These are phyloP conservation scores for Fusarium praegraminearum DNA, from an alignment of 2,329 filamentous ascomycete species.

Conservation along the genomic window DNA sequence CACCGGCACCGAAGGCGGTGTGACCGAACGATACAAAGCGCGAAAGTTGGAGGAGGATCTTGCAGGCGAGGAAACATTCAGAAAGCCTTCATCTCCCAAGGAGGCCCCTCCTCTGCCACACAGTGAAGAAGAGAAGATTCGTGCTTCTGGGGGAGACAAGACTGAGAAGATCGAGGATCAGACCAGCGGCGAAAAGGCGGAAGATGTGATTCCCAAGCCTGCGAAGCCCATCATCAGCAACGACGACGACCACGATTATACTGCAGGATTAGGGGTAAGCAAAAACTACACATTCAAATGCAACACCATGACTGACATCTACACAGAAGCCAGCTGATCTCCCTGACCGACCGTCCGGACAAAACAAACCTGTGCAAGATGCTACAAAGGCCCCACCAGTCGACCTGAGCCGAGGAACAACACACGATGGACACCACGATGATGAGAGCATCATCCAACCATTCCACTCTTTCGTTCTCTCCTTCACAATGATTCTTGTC, in stretches of 20 bases:
- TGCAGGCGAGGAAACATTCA: conserved; percentile 74
- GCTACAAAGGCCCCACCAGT: conserved; percentile 74
- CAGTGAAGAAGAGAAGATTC: conserved; percentile 79
- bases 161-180: conserved; percentile 11
- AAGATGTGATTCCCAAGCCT: conserved; percentile 30
- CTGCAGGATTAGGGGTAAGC: conserved; percentile 54
- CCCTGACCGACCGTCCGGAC: conserved; percentile 81
- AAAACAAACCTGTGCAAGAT: conserved; percentile 75
- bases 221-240: conserved; percentile 56
- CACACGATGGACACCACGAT: conserved; percentile 60
- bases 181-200: conserved; percentile 10
- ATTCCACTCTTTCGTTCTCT: conserved; percentile 89
- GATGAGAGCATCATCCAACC: conserved; percentile 79
- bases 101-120: conserved; percentile 85
- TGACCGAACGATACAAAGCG: conserved; percentile 87
- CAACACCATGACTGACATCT: conserved; percentile 33
- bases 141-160: conserved; percentile 53
- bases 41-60: conserved; percentile 75
- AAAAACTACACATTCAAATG: not conserved
- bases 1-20: conserved; percentile 88
- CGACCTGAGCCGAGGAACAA: conserved; percentile 55
- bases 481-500: conserved; percentile 96
- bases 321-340: conserved; percentile 82
- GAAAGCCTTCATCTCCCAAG: conserved; percentile 85
- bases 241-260: conserved; percentile 50